Evolutionary conservation across 23 red algal species (phyloP), one percentile per base, ranked within the genome.

Genomic region (Pyropia haitanensis): DNA sequence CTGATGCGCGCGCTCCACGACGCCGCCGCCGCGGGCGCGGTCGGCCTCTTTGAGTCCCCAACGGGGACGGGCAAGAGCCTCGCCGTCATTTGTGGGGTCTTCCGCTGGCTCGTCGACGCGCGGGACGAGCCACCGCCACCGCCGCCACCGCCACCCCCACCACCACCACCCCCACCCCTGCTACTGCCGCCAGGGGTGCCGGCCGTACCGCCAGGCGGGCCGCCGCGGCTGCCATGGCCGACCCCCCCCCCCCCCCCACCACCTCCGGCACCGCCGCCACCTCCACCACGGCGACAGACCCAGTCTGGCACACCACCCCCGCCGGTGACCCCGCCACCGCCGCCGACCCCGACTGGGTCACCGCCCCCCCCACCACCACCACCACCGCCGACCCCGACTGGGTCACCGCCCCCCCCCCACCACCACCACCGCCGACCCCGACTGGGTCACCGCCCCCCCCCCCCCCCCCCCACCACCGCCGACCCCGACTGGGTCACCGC

Each of bases 11-110:
- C 67, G 18, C 27, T 95, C 10, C 76, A 82, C 61, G 14, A 66
- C 3, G 74, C 81, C 13, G 80, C 91, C 17, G 76, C 78, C 44
- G 19, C 7, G 39, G 78, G 94, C 14, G 67, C 30, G 24, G 61
- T 98, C 27, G 94, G 79, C 21, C 60, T 98, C 7, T 88, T 98
- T 57, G 94, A 98, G 64, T 88, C 82, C 16, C 94, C 94, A 2
- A 98, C 94, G 23, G 94, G 94, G 16, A 98, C 94, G 8, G 94
- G 94, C 18, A 98, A 98, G 59, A 82, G 86, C 21, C 83, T 98
- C 1, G 80, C 78, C 22, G 67, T 98, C 24, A 85, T 98, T 14
- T 98, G 94, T 71, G 85, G 73, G 22, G 68, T 77, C 17, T 68
- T 98, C 12, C 66, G 79, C 27, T 98, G 94, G 94, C 58, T 98